Base-by-base conservation (phyloP, 805 yeast genomes). In the Starmerella bombicola region DNA sequence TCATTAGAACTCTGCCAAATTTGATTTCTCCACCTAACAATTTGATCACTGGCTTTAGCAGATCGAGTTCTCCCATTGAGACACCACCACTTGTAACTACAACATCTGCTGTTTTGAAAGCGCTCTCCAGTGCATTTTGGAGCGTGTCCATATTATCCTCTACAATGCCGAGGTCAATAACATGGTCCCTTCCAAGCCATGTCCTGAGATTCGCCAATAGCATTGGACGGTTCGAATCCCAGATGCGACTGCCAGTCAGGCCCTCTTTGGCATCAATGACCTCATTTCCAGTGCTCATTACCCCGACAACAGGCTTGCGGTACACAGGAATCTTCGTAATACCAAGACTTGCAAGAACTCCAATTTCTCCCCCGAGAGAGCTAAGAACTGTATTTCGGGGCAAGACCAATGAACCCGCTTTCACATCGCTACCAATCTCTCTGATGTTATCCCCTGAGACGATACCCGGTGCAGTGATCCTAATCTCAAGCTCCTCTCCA, bases 1-100 rank as follows among this genome's bases (percentile, higher is more conserved):
- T 71, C 74, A 71, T 71, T n/a, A 64, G 64, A 5, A 71, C 74
- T 31, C 76, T 55, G 4, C 77, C 77, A 51, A 71, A 71, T 44
- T 69, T 73, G 28, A 71, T 67, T 0, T 44, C 49, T 1, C 74
- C 76, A 0, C 58, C 56, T 15, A 71, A 47, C 26, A 64, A 51
- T 42, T 68, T 70, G 19, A 71, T 67, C 0, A 66, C 59, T 0
- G 76, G 75, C 41, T 71, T 71, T 30, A 71, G 51, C 13, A 70
- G 55, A 50, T 71, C 77, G 25, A 63, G 45, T 49, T 71, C 77
- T 2, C 77, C 77, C 77, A 71, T 71, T 1, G 77, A 71, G 2
- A 71, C 77, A 19, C 77, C 77, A 2, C 77, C 77, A 1, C 73
- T 65, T 2, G 76, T 70, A 28, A 71, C 59, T 28, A 71, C 47